Conservation (phyloP, 306 rosid species). For the Medicago arabica region DNA sequence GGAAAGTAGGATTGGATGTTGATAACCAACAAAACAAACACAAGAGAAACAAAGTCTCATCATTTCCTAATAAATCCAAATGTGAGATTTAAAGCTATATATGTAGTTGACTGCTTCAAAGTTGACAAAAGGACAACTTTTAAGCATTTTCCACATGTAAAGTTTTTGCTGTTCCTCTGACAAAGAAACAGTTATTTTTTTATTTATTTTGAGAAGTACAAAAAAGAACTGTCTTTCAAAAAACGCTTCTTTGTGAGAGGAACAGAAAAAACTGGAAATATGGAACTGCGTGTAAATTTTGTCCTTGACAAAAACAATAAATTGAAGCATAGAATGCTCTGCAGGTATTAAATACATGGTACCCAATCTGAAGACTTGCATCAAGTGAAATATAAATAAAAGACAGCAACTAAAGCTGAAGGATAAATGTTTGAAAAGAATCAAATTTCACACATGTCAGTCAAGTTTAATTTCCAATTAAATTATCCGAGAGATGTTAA, state of each 20-base stretch:
- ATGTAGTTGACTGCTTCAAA: slow-evolving; percentile 4
- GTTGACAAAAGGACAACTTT: background rate
- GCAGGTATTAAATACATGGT: background rate
- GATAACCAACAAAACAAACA: slow-evolving; percentile 21
- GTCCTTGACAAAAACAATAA: background rate
- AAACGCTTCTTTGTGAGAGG: too few relatives aligned
- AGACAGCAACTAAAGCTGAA: slow-evolving; percentile 1
- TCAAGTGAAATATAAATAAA: background rate
- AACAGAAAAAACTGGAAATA: too few relatives aligned
- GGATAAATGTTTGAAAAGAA: background rate
- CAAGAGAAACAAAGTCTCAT: background rate
- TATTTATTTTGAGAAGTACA: too few relatives aligned
- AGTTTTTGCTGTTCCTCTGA: too few relatives aligned
- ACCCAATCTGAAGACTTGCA: slow-evolving; percentile 2
- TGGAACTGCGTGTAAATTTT: too few relatives aligned
- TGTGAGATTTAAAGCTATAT: background rate
- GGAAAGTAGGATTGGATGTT: slow-evolving; percentile 1
- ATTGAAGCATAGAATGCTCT: background rate
- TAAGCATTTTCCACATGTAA: too few relatives aligned
- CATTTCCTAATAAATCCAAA: background rate
- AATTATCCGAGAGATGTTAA: background rate
- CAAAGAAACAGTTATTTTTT: too few relatives aligned
- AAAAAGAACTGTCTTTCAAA: too few relatives aligned
- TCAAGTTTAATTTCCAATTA: slow-evolving; percentile 7
- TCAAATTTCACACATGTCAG: too few relatives aligned